Evolutionary conservation across 495 filamentous ascomycete species (phyloP).

Genomic region (Paragyromitra xinjiangensis): DNA sequence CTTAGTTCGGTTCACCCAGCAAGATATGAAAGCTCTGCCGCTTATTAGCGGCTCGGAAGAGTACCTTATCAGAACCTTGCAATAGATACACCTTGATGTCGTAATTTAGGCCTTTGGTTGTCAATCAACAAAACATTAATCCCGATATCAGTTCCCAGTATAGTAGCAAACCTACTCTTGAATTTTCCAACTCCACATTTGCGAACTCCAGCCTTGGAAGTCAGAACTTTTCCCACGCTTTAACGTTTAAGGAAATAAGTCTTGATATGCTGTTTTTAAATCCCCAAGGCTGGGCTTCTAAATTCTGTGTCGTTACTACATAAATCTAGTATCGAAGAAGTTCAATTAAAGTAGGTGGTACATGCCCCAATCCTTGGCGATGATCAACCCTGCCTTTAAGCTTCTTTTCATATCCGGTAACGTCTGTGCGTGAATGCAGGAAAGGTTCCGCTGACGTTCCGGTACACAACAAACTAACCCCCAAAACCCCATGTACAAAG

Average conservation of each 20-base stretch:
- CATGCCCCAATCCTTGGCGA: conserved; percentile 21
- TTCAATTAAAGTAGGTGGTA: conserved; percentile 36
- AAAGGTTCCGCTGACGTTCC: background rate
- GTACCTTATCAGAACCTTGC: conserved; percentile 3
- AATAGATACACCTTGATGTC: background rate
- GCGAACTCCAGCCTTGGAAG: background rate
- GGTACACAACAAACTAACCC: background rate
- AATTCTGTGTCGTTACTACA: background rate
- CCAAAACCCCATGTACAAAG: background rate
- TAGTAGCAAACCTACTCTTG: background rate
- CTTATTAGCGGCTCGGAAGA: conserved; percentile 10
- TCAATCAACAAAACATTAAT: background rate
- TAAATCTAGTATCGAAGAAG: background rate
- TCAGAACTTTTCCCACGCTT: background rate
- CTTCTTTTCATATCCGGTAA: conserved; percentile 18
- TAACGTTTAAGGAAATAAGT: background rate
- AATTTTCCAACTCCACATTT: background rate
- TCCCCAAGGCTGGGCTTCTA: background rate
- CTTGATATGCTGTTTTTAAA: background rate
- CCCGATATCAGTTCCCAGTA: background rate
- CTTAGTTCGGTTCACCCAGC: background rate
- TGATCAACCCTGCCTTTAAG: conserved; percentile 38
- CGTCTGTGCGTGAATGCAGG: background rate
- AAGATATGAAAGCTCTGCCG: background rate
- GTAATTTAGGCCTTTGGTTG: conserved; percentile 3